Conservation (phyloP, 805 yeast species). For the Starmerella apicola region DNA sequence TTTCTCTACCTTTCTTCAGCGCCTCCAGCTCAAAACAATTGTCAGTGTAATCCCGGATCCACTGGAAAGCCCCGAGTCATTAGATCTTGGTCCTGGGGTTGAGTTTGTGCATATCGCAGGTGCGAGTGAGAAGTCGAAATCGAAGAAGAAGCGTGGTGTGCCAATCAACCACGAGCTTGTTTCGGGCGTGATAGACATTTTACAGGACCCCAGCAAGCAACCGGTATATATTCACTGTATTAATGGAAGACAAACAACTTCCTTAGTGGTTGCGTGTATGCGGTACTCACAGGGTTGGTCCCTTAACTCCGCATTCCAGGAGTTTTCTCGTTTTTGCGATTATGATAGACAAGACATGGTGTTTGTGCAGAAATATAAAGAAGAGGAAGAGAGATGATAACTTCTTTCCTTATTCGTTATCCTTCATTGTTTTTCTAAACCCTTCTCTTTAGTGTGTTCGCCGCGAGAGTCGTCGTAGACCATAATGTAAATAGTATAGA, state of each 20-base stretch:
- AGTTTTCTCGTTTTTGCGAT: slow-evolving; percentile 64
- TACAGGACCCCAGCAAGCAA: slow-evolving; percentile 45
- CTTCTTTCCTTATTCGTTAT: too few relatives aligned
- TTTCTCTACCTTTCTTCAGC: slow-evolving; percentile 53
- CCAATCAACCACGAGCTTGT: slow-evolving; percentile 62
- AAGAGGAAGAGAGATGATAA: slow-evolving; percentile 3
- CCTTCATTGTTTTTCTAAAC: too few relatives aligned
- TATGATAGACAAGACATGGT: slow-evolving; percentile 70
- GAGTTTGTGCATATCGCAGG: slow-evolving; percentile 51
- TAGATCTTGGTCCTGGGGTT: slow-evolving; percentile 48
- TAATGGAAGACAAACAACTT: slow-evolving; percentile 80
- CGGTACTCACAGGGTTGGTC: slow-evolving; percentile 82
- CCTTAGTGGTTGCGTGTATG: slow-evolving; percentile 73
- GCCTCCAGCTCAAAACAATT: slow-evolving; percentile 56
- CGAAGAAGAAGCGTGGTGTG: slow-evolving; percentile 35
- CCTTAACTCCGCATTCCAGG: slow-evolving; percentile 73
- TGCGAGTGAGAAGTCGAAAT: slow-evolving; percentile 36
- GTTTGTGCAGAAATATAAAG: slow-evolving; percentile 61
- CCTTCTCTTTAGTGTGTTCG: too few relatives aligned
- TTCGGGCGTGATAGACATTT: slow-evolving; percentile 41
- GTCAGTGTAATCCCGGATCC: slow-evolving; percentile 72
- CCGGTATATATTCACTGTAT: slow-evolving; percentile 79
- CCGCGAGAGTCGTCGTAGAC: too few relatives aligned
- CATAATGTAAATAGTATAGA: too few relatives aligned
- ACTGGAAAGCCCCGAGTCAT: slow-evolving; percentile 27